Conservation (phyloP, 768 basidiomycete genomes). For the Termitomyces heimii region DNA sequence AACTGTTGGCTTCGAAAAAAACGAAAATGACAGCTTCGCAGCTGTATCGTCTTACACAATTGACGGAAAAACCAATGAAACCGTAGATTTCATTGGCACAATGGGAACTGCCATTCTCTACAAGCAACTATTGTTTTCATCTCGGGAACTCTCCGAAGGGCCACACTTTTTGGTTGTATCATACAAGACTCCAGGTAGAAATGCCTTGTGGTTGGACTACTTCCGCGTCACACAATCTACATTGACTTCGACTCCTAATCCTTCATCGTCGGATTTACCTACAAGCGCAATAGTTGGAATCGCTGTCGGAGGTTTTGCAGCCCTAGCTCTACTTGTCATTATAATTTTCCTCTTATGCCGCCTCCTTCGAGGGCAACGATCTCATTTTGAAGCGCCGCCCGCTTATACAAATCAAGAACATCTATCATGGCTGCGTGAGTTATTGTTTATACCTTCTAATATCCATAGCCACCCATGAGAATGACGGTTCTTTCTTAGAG, state of each 20-base stretch:
- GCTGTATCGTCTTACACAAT: slow-evolving; percentile 2
- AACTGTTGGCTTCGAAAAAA: slow-evolving; percentile 6
- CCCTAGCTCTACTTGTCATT: not conserved
- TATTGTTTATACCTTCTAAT: not conserved
- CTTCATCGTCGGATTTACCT: not conserved
- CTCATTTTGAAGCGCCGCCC: not conserved
- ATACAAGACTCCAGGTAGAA: not conserved
- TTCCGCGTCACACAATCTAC: not conserved
- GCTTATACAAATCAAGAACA: not conserved
- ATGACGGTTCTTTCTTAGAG: not conserved
- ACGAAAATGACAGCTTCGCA: slow-evolving; percentile 2
- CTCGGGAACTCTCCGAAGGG: not conserved
- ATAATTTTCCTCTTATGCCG: not conserved
- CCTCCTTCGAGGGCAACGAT: not conserved
- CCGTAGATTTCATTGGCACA: not conserved
- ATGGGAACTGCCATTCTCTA: not conserved
- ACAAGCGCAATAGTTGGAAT: slow-evolving; percentile 4
- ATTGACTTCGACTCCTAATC: not conserved
- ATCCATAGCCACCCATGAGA: not conserved
- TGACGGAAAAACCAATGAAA: not conserved
- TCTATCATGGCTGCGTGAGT: not conserved
- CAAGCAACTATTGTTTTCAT: not conserved
- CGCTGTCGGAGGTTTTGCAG: not conserved
- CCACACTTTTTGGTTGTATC: slow-evolving; percentile 1
- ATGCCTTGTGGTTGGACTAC: slow-evolving; percentile 6